Conservation (phyloP, 2,329 filamentous ascomycete species). For the Cladosporium sp. region DNA sequence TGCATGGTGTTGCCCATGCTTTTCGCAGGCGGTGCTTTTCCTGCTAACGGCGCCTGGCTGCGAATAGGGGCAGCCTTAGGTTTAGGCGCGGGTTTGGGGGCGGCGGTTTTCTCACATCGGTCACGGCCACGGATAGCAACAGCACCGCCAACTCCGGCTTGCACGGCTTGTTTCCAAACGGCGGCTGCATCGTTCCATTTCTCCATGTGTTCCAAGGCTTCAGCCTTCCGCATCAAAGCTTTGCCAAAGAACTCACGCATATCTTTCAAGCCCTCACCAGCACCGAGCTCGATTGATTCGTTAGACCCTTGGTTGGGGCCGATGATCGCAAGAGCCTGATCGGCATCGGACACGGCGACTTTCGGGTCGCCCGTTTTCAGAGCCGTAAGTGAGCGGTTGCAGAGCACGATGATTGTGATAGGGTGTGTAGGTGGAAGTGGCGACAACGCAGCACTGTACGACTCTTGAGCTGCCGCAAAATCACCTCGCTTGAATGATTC, state of each 20-base stretch:
- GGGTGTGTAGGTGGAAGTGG: constrained; percentile 54
- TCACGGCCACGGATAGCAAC: constrained; percentile 81
- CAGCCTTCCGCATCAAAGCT: constrained; percentile 88
- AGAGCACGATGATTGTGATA: constrained; percentile 80
- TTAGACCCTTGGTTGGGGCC: constrained; percentile 73
- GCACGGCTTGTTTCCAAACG: constrained; percentile 79
- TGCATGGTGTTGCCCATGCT: constrained; percentile 22
- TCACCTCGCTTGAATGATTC: constrained; percentile 93
- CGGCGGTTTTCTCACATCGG: constrained; percentile 82
- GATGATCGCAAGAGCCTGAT: constrained; percentile 74
- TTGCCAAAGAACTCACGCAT: constrained; percentile 95
- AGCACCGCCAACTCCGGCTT: constrained; percentile 78
- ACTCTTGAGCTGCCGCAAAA: constrained; percentile 77
- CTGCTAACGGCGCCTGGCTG: constrained; percentile 6
- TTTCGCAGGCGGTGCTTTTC: constrained; percentile 19
- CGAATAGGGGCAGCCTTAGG: constrained; percentile 36
- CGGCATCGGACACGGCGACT: constrained; percentile 77
- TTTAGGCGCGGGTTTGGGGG: constrained; percentile 28
- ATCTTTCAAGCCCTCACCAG: constrained; percentile 61
- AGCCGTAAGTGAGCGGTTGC: constrained; percentile 84
- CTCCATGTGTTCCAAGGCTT: constrained; percentile 93
- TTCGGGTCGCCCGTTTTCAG: constrained; percentile 92
- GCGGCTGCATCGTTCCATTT: constrained; percentile 80
- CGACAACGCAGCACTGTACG: constrained; percentile 73
- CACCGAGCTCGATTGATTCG: constrained; percentile 69